Conservation (phyloP, 208 protist species). For the Acanthamoeba rhysodes region DNA sequence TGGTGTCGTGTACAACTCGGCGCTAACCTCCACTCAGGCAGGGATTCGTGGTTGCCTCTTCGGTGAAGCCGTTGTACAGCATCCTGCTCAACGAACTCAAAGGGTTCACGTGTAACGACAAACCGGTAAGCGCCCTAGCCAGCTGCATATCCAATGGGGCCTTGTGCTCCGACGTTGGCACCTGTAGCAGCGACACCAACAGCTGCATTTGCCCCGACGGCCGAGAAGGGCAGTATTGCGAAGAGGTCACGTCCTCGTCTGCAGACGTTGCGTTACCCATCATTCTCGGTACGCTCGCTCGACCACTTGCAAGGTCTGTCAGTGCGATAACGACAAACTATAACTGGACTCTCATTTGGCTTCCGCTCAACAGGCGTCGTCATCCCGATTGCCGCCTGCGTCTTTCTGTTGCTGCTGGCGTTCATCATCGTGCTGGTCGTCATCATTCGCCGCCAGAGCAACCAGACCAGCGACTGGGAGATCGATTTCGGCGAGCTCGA, state of each 20-base stretch:
- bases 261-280: not conserved
- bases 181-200: not conserved
- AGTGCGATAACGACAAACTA: not conserved
- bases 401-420: not conserved
- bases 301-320: too few relatives aligned
- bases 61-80: not conserved
- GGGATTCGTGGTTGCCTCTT: not conserved
- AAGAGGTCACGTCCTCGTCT: not conserved
- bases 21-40: not conserved
- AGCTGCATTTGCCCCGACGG: not conserved
- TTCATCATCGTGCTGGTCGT: not conserved
- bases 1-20: too few relatives aligned
- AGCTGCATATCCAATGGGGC: not conserved
- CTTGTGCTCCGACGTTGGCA: not conserved
- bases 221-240: not conserved
- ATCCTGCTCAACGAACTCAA: not conserved
- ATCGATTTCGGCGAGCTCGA: constrained; percentile 41
- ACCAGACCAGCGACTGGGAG: constrained; percentile 4
- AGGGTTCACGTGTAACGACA: not conserved
- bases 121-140: not conserved
- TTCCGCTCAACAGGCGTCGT: not conserved
- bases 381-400: not conserved
- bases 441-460: not conserved
- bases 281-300: not conserved
- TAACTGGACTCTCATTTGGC: not conserved